These are phyloP conservation scores for Leishmania amazonensis DNA, from an alignment of 208 protist genomes.

Conservation along the genomic window DNA sequence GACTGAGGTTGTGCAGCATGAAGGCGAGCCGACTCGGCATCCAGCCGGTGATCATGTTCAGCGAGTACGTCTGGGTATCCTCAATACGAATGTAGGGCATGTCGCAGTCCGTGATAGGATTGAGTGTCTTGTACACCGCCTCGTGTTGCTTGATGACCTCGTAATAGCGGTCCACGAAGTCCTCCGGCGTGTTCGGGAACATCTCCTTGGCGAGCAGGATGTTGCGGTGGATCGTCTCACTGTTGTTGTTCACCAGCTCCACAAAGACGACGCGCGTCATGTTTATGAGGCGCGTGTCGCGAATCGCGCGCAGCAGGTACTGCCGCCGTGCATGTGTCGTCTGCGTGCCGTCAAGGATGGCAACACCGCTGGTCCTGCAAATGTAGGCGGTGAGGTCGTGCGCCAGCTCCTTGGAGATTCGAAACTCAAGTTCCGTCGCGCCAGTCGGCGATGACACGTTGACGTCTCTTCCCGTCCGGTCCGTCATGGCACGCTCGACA, in stretches of 20 bases:
- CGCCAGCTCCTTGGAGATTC: constrained; percentile 48
- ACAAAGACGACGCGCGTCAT: constrained; percentile 82
- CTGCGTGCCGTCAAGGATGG: constrained; percentile 78
- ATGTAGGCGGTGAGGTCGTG: constrained; percentile 74
- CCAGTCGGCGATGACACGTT: constrained; percentile 16
- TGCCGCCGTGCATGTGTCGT: constrained; percentile 58
- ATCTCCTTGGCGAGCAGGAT: constrained; percentile 65
- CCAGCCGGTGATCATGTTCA: constrained; percentile 90
- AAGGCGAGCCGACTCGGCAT: constrained; percentile 86
- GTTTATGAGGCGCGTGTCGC: constrained; percentile 63
- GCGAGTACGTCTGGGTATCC: constrained; percentile 63
- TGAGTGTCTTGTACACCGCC: constrained; percentile 77
- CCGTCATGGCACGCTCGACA: constrained; percentile 28
- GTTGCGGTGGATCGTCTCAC: constrained; percentile 53
- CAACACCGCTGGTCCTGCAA: constrained; percentile 62
- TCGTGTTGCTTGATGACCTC: constrained; percentile 60
- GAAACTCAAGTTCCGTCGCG: constrained; percentile 45
- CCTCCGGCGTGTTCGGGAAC: constrained; percentile 47
- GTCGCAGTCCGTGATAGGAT: constrained; percentile 62
- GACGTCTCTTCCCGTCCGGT: not conserved
- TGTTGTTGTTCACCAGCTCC: constrained; percentile 73
- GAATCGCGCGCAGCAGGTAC: constrained; percentile 68
- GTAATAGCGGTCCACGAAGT: constrained; percentile 87
- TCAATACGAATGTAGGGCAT: constrained; percentile 88
- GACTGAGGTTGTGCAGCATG: constrained; percentile 90